Conservation (phyloP, 208 protist genomes). For the Leishmania aethiopica region DNA sequence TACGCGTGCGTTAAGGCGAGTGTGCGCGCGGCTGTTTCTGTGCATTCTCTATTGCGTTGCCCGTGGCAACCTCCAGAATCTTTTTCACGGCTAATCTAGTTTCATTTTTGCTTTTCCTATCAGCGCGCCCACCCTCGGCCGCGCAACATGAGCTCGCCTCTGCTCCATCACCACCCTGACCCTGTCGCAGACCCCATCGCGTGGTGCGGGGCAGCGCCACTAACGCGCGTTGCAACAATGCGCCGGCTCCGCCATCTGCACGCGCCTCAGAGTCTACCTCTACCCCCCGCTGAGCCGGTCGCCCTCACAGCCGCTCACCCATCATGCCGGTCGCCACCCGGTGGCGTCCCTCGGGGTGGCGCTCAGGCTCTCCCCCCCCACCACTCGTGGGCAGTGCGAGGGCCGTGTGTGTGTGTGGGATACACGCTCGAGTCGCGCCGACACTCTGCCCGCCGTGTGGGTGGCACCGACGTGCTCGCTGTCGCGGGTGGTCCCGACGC, state of each 20-base stretch:
- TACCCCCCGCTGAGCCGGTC: neutral
- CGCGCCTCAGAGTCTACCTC: neutral
- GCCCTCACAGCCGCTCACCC: neutral
- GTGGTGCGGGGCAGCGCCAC: too few relatives aligned
- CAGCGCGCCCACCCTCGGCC: too few relatives aligned
- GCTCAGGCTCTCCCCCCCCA: neutral
- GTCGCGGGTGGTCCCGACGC: neutral
- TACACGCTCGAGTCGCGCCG: too few relatives aligned
- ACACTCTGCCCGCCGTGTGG: neutral
- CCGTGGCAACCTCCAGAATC: neutral
- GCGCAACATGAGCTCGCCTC: too few relatives aligned
- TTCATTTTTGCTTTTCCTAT: neutral
- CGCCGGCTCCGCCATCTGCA: neutral
- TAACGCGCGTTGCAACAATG: neutral
- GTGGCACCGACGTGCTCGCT: neutral
- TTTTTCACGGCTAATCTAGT: neutral
- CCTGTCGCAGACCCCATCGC: too few relatives aligned
- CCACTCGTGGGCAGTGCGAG: too few relatives aligned
- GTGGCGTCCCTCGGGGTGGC: neutral
- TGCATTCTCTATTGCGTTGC: neutral
- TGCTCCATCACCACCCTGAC: too few relatives aligned
- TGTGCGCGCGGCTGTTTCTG: neutral
- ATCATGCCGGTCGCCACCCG: neutral
- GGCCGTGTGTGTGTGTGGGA: neutral
- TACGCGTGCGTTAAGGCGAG: neutral